These are phyloP conservation scores for Thuidium tamariscinum DNA, from an alignment of 225 moss, liverwort and hornwort species.

Conservation along the genomic window DNA sequence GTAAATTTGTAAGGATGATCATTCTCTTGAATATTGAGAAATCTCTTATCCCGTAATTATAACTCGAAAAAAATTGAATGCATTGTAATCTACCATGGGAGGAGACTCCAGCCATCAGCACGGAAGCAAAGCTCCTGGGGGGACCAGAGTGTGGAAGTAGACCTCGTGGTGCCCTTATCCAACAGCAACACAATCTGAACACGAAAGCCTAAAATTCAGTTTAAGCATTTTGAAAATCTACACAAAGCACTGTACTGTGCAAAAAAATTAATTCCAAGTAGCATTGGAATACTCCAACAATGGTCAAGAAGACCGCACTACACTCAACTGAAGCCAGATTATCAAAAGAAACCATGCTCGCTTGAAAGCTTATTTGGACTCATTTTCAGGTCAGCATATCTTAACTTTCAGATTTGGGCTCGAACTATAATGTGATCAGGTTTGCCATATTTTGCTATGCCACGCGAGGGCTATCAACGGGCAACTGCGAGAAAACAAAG, in stretches of 20 bases:
- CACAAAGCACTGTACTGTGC: neutral
- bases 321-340: neutral
- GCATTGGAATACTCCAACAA: neutral
- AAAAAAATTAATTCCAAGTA: neutral
- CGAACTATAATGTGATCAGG: constrained; percentile 15
- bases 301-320: neutral
- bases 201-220: neutral
- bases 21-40: neutral
- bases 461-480: constrained; percentile 54
- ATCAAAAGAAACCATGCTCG: neutral
- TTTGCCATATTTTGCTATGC: constrained; percentile 40
- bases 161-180: too few relatives aligned
- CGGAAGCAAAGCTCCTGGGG: neutral
- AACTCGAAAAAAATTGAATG: neutral
- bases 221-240: neutral
- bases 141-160: neutral
- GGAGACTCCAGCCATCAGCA: neutral
- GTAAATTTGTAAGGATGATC: neutral
- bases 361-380: neutral
- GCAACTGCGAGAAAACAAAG: constrained; percentile 28
- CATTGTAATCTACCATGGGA: neutral
- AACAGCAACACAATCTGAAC: neutral
- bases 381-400: neutral
- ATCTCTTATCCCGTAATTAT: neutral
- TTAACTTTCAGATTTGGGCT: neutral